These are phyloP conservation scores for Flueggea neowawraea DNA, from an alignment of 441 rosid species.

Conservation along the genomic window DNA sequence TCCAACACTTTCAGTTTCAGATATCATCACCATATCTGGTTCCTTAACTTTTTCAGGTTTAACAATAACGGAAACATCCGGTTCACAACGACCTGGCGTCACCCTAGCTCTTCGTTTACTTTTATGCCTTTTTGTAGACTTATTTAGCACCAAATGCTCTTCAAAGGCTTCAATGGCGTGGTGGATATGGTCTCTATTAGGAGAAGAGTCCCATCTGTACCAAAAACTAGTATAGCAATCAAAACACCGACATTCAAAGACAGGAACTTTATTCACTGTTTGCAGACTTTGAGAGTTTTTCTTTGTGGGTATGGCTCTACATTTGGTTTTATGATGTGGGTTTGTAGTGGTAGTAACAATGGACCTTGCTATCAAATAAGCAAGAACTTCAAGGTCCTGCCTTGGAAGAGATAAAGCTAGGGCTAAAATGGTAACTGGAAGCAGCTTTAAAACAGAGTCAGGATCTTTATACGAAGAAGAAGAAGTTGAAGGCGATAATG, in stretches of 20 bases:
- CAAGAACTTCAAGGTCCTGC: constrained; percentile 75
- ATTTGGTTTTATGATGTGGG: neutral
- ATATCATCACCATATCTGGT: too few relatives aligned
- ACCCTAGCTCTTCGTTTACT: constrained; percentile 30
- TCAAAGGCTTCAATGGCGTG: constrained; percentile 83
- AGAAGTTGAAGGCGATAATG: too few relatives aligned
- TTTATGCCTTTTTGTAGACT: constrained; percentile 19
- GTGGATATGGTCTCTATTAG: constrained; percentile 69
- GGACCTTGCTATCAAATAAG: constrained; percentile 48
- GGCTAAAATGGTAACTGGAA: constrained; percentile 67
- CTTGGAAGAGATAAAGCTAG: constrained; percentile 55
- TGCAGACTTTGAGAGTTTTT: neutral
- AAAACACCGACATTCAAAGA: constrained; percentile 72
- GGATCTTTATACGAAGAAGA: too few relatives aligned
- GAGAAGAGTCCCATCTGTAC: constrained; percentile 82
- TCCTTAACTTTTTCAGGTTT: too few relatives aligned
- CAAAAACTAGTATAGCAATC: constrained; percentile 83
- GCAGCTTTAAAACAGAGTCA: neutral
- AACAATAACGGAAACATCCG: too few relatives aligned
- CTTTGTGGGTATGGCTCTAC: neutral
- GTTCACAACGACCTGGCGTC: neutral
- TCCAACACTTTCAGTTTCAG: too few relatives aligned
- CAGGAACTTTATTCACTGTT: constrained; percentile 30
- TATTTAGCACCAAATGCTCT: constrained; percentile 46
- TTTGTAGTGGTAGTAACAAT: constrained; percentile 36